Evolutionary conservation across 2,329 filamentous ascomycete genomes (phyloP), one percentile per base, ranked within the genome.

Genomic region (Aureobasidium melanogenum): DNA sequence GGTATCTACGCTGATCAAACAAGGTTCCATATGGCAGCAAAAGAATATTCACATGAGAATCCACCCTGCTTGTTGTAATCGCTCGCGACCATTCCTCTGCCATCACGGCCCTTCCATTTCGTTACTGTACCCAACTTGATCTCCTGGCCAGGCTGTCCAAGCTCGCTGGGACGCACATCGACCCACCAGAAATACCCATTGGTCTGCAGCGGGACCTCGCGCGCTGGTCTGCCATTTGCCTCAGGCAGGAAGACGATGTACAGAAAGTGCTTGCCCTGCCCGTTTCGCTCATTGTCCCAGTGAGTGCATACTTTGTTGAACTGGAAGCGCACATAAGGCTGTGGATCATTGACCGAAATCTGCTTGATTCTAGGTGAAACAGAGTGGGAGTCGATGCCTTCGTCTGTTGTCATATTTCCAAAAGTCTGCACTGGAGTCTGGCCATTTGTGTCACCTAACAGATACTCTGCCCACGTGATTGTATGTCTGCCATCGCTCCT

Each of bases 151-250:
- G 85, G 82, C 0, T 78, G 78, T 0, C 90, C 90, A 22, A 95
- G 75, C 62, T 86, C 82, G 34, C 77, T 73, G 0, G 84, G 77
- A 4, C 72, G 69, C 3, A 97, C 82, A 73, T 97, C 93, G 1
- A 85, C 74, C 85, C 89, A 96, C 84, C 88, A 95, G 75, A 87
- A 88, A 15, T 88, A 89, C 63, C 93, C 88, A n/a, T 84, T 88
- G 12, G 75, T 68, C 71, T 89, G 82, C 60, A 96, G 83, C 0
- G 88, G 84, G 1, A 93, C 75, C 60, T 84, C 80, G 46, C 91
- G 84, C 10, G 87, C 82, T 55, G 86, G 83, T 8, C 82, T 77
- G 0, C 88, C 89, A 66, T 91, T 85, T 3, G 80, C 67, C 0
- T 85, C 88, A 28, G 86, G 79, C 30, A 90, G 81, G 60, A 81